Evolutionary conservation across 2,329 filamentous ascomycete genomes (phyloP), one percentile per base, ranked within the genome.

Genomic region (Phoma sp.): DNA sequence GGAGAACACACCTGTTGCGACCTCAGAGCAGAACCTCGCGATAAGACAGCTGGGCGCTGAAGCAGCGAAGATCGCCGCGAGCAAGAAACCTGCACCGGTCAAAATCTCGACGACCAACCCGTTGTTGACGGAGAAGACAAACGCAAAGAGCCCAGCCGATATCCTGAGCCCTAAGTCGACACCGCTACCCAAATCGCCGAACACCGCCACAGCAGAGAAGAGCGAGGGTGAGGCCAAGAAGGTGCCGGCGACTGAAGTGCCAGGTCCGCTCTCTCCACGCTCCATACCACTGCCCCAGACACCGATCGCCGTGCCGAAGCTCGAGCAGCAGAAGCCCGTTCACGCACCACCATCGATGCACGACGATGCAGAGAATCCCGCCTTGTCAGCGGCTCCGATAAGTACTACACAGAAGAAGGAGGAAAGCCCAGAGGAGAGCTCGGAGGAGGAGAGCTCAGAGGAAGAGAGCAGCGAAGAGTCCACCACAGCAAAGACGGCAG

Each of bases 51-150:
- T 75, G 39, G 70, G 71, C 21, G 72, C 71, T 34, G 67, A 77
- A 60, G 72, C 73, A 37, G 72, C 74, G 9, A 69, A 69, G 36
- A 62, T 71, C 15, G 74, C 71, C 5, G 71, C 73, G 5, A 58
- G 69, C 15, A 75, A 72, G 68, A 76, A 72, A 50, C 64, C 61
- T 26, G 46, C 53, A 1, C 72, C 70, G 6, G 55, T 56, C 11
- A 69, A 68, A 28, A 74, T 74, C 47, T 65, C 69, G 17, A 75
- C 70, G 2, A 74, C 71, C 3, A 76, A 73, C 48, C 73, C 64
- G 48, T 62, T 68, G 65, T 62, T 69, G 59, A 63, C 65, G 0
- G 65, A 73, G 62, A 74, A 75, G 56, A 65, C 65, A 7, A 69
- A 71, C 15, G 69, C 67, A 9, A 73, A 75, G 42, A 70, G 55